A percentile compares a stretch with the other conserved stretches of the same genome.
Conservation (phyloP, 257 asterid species). For the Penstemon newberryi region DNA sequence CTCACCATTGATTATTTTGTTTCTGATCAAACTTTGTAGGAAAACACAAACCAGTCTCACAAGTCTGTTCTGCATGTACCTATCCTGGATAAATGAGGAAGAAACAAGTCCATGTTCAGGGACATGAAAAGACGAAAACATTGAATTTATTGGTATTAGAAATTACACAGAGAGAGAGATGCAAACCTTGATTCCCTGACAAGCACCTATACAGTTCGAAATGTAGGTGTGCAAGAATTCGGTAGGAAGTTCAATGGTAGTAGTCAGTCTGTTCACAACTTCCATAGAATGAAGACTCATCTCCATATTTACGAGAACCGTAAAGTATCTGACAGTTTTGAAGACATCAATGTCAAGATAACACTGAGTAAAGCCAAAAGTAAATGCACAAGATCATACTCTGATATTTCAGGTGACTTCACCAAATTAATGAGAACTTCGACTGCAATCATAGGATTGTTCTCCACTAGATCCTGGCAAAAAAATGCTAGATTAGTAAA, state of each 20-base stretch:
- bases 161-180: conserved; percentile 3
- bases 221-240: conserved; percentile 92
- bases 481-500: conserved; percentile 26
- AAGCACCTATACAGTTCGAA: conserved; percentile 88
- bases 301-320: conserved; percentile 98
- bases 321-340: conserved; percentile 62
- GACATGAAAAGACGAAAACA: conserved; percentile 12
- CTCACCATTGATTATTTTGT: conserved; percentile 88
- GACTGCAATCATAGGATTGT: conserved; percentile 94
- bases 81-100: conserved; percentile 60
- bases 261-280: conserved; percentile 96
- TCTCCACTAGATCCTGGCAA: conserved; percentile 89
- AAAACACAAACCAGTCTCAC: conserved; percentile 97
- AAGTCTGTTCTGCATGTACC: conserved; percentile 95
- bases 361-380: conserved; percentile 24
- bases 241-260: conserved; percentile 94
- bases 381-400: conserved; percentile 52
- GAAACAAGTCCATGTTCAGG: conserved; percentile 18
- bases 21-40: conserved; percentile 88
- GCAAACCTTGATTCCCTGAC: conserved; percentile 90
- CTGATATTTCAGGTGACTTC: conserved; percentile 92
- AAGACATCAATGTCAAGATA: conserved; percentile 20
- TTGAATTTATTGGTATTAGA: neutral
- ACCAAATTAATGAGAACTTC: conserved; percentile 87
- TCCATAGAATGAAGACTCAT: conserved; percentile 99